Conservation (phyloP, 2,329 filamentous ascomycete genomes). For the Beauveria caledonica region DNA sequence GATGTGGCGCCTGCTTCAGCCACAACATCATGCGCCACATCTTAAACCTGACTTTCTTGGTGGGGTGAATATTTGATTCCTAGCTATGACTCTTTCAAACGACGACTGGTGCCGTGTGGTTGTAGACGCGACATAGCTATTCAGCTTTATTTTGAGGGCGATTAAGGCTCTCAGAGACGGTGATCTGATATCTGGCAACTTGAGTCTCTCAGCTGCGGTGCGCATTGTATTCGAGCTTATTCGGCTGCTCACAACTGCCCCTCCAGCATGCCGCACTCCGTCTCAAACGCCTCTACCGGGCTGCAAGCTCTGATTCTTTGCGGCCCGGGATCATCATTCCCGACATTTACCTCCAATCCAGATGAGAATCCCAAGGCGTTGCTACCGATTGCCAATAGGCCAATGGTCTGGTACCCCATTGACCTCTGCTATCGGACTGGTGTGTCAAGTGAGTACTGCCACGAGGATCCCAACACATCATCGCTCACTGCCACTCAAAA, state of each 20-base stretch:
- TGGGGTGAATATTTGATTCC: slow-evolving; percentile 11
- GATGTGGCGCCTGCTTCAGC: not conserved
- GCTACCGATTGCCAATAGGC: slow-evolving; percentile 72
- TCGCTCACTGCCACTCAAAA: not conserved
- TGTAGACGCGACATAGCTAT: not conserved
- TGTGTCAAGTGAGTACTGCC: slow-evolving; percentile 52
- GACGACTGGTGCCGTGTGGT: not conserved
- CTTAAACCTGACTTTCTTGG: slow-evolving; percentile 6
- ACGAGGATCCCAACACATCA: not conserved
- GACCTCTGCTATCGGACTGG: slow-evolving; percentile 80
- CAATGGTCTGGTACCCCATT: slow-evolving; percentile 85
- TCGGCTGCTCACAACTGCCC: slow-evolving; percentile 7
- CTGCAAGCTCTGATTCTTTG: slow-evolving; percentile 79
- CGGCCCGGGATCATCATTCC: slow-evolving; percentile 72
- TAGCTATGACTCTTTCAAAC: slow-evolving; percentile 8
- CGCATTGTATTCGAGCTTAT: not conserved
- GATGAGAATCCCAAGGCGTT: slow-evolving; percentile 77
- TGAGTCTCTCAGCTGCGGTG: not conserved
- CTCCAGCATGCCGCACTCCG: slow-evolving; percentile 63
- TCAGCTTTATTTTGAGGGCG: not conserved
- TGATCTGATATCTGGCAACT: too few species aligned
- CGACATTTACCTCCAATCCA: slow-evolving; percentile 73
- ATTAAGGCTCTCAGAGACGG: too few species aligned
- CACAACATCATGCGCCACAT: slow-evolving; percentile 4
- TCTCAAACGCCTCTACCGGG: slow-evolving; percentile 63